These are phyloP conservation scores for Mortierella sp. DNA, from an alignment of 371 early-diverging fungal species.

Conservation along the genomic window DNA sequence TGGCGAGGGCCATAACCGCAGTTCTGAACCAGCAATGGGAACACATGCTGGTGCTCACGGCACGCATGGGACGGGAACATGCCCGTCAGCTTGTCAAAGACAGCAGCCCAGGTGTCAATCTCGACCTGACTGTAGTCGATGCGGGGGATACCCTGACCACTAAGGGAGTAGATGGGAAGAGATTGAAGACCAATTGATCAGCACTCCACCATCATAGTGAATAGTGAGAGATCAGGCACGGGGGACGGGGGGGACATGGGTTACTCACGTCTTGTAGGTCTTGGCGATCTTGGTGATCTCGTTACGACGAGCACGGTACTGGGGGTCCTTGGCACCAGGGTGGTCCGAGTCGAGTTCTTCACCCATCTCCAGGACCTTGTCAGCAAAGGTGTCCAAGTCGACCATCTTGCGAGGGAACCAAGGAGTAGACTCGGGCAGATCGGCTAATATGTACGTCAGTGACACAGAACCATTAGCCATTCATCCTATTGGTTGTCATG, in stretches of 20 bases:
- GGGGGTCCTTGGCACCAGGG: slow-evolving; percentile 92
- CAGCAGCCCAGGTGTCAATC: slow-evolving; percentile 88
- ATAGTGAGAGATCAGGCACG: too few species aligned
- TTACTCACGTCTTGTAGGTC: slow-evolving; percentile 72
- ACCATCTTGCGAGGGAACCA: slow-evolving; percentile 96
- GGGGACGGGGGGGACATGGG: too few species aligned
- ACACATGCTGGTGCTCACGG: slow-evolving; percentile 90
- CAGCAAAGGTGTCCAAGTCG: slow-evolving; percentile 94
- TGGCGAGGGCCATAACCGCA: slow-evolving; percentile 88
- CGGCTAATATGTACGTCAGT: slow-evolving; percentile 2
- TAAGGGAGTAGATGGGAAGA: slow-evolving; percentile 10
- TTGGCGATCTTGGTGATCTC: slow-evolving; percentile 91
- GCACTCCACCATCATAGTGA: too few species aligned
- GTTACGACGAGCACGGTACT: slow-evolving; percentile 86
- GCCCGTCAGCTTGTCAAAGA: slow-evolving; percentile 79
- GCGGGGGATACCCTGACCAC: slow-evolving; percentile 85
- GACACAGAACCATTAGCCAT: too few species aligned
- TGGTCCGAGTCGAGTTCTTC: slow-evolving; percentile 93
- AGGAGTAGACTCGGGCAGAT: slow-evolving; percentile 62
- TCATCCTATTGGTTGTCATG: background rate
- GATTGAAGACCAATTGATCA: background rate
- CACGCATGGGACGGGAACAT: slow-evolving; percentile 92
- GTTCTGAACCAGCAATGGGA: slow-evolving; percentile 91
- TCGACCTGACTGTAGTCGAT: slow-evolving; percentile 88
- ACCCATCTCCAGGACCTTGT: slow-evolving; percentile 93